Base-by-base conservation (phyloP, 106 monocot genomes). In the Alisma plantagoaquatica region DNA sequence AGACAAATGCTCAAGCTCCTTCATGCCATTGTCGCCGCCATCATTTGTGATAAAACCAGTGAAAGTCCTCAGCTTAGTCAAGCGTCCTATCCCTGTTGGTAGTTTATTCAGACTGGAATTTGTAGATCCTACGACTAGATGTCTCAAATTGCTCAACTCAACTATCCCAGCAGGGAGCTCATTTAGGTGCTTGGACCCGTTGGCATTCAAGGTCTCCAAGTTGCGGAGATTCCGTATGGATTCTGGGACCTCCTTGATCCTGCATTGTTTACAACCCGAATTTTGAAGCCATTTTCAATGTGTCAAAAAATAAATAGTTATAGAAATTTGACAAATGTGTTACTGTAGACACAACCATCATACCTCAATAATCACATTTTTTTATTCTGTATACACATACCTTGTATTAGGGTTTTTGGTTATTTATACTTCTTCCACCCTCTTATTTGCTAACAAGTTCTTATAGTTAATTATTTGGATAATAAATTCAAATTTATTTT, bases 1-100 rank as follows among this genome's bases (percentile, higher is more conserved):
- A 29, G 66, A 56, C 29, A 77, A 46, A 47, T 29, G 11, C 8
- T 53, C 43, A 25, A 77, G 26, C 29, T 77, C 72, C 9, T 62
- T 35, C 23, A 77, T 32, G 20, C 15, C n/a, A n/a, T n/a, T n/a
- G n/a, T n/a, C n/a, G n/a, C 17, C 31, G 24, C 31, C 22, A 48
- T 35, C 27, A 41, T 66, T 43, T 2, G 58, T 29, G 4, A 66
- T 28, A 17, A 77, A 57, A 23, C 67, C 77, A 1, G 31, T 18
- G 10, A 73, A 45, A 16, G 33, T 15, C 41, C 54, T 64, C 1
- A 79, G 54, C 16, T 70, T 35, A 38, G 21, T 54, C 38, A 79
- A 35, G 2, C 51, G 43, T 3, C 65, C 60, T 3, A 79, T 51
- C 35, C 64, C 65, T 33, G 31, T 65, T 1, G 69, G 78, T n/a